Percentiles rank a stretch among this genome's conserved stretches.
phyloP scores from a whole-genome alignment of 1,139 yeast genomes.

The Geotrichum carabidarum region DNA sequence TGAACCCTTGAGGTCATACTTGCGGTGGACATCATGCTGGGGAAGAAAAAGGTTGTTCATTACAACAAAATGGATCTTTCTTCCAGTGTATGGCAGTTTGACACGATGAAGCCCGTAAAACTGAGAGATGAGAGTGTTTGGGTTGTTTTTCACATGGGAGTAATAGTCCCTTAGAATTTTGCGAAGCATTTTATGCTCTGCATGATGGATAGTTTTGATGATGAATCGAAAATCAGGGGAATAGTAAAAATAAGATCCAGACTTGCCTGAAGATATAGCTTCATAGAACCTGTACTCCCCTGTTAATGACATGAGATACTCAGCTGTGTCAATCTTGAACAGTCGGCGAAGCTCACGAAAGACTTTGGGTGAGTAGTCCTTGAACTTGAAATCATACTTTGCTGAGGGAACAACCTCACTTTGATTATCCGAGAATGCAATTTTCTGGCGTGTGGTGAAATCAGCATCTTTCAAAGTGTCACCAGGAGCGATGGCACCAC shows the following conservation, averaged over 20 bases:
- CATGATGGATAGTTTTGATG: constrained; percentile 89
- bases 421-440: constrained; percentile 82
- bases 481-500: constrained; percentile 68
- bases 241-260: constrained; percentile 92
- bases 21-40: constrained; percentile 75
- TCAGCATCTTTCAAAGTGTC: constrained; percentile 64
- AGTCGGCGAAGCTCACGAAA: constrained; percentile 74
- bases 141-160: constrained; percentile 72
- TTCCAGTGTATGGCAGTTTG: constrained; percentile 71
- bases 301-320: constrained; percentile 83
- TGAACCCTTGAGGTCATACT: constrained; percentile 90
- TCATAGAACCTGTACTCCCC: constrained; percentile 90
- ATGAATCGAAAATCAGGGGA: constrained; percentile 90
- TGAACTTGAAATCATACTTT: constrained; percentile 90
- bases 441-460: constrained; percentile 64
- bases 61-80: constrained; percentile 87
- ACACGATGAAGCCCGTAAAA: constrained; percentile 93
- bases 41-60: constrained; percentile 98
- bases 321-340: constrained; percentile 92
- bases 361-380: constrained; percentile 92
- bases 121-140: constrained; percentile 84
- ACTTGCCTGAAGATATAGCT: constrained; percentile 91
- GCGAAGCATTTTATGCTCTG: constrained; percentile 83
- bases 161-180: constrained; percentile 71
- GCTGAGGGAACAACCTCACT: constrained; percentile 88